Evolutionary conservation across 257 asterid species (phyloP).

Genomic region (Forsythia suspensa): DNA sequence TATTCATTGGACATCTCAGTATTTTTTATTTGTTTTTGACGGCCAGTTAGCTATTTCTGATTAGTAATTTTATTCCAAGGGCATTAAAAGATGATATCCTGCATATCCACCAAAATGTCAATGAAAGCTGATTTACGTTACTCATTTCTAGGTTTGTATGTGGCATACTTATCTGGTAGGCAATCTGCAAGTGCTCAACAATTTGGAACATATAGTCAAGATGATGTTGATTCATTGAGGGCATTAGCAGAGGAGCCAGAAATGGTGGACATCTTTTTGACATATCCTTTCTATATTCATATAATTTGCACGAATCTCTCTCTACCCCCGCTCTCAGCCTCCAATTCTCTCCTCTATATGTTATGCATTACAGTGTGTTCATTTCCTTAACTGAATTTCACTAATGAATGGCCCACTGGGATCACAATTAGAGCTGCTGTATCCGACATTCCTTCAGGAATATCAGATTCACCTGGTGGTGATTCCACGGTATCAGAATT

Average conservation of each 20-base stretch:
- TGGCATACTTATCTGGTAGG: conserved; percentile 89
- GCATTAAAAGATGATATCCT: conserved; percentile 9
- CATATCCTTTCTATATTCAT: conserved; percentile 70
- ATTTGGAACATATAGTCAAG: conserved; percentile 79
- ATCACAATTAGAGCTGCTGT: conserved; percentile 57
- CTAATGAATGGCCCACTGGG: conserved; percentile 95
- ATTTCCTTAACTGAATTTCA: conserved; percentile 60
- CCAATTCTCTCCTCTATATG: neutral
- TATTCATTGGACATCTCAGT: neutral
- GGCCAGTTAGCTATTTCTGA: conserved; percentile 25
- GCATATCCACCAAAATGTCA: conserved; percentile 12
- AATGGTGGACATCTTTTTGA: conserved; percentile 76
- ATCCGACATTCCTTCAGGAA: conserved; percentile 63
- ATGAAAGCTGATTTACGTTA: conserved; percentile 23
- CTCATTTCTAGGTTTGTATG: conserved; percentile 65
- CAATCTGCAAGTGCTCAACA: conserved; percentile 60
- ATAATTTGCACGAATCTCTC: conserved; percentile 13
- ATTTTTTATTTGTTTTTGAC: neutral
- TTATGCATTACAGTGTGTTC: conserved; percentile 8
- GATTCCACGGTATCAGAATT: conserved; percentile 73
- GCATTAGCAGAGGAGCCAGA: conserved; percentile 90
- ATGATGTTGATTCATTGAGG: conserved; percentile 91
- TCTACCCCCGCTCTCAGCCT: conserved; percentile 14
- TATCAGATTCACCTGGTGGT: conserved; percentile 45
- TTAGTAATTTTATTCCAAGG: conserved; percentile 2